Evolutionary conservation across 805 yeast species (phyloP).

Genomic region (Saturnispora dispora): DNA sequence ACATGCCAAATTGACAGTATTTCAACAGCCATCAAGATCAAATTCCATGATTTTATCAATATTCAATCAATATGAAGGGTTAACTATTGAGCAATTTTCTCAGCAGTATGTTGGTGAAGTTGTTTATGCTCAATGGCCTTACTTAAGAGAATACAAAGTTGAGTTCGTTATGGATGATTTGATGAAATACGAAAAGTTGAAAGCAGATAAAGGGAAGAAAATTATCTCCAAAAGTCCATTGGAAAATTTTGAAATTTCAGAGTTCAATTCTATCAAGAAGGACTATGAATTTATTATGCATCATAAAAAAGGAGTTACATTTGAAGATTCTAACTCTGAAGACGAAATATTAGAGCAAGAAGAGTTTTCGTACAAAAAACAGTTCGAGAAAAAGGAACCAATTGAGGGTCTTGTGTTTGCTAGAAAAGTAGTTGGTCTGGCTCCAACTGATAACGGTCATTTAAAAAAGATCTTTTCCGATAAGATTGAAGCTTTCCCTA

Average conservation of each 20-base stretch:
- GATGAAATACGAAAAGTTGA: constrained; percentile 36
- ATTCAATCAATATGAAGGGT: constrained; percentile 44
- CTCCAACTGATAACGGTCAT: constrained; percentile 64
- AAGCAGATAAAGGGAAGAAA: constrained; percentile 23
- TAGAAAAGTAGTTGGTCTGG: constrained; percentile 69
- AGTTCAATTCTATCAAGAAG: constrained; percentile 35
- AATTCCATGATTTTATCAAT: constrained; percentile 69
- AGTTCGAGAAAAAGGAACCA: constrained; percentile 14
- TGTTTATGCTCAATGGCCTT: constrained; percentile 87
- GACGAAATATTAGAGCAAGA: constrained; percentile 11
- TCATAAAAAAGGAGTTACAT: constrained; percentile 43
- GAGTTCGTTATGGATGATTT: constrained; percentile 50
- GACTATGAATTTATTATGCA: constrained; percentile 36
- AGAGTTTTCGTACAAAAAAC: background rate
- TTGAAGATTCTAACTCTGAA: constrained; percentile 12
- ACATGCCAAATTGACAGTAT: constrained; percentile 60
- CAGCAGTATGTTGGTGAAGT: constrained; percentile 49
- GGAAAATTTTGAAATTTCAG: constrained; percentile 38
- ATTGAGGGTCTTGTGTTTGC: constrained; percentile 58
- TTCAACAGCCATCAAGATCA: constrained; percentile 77
- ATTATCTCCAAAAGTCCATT: constrained; percentile 27
- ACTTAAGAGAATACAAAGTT: constrained; percentile 69
- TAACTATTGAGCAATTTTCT: constrained; percentile 56
- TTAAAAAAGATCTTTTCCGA: constrained; percentile 60
- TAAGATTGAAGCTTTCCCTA: constrained; percentile 52